Evolutionary conservation across 2,329 filamentous ascomycete species (phyloP), one percentile per base, ranked within the genome.

Genomic region (Phaeoacremonium minimum): DNA sequence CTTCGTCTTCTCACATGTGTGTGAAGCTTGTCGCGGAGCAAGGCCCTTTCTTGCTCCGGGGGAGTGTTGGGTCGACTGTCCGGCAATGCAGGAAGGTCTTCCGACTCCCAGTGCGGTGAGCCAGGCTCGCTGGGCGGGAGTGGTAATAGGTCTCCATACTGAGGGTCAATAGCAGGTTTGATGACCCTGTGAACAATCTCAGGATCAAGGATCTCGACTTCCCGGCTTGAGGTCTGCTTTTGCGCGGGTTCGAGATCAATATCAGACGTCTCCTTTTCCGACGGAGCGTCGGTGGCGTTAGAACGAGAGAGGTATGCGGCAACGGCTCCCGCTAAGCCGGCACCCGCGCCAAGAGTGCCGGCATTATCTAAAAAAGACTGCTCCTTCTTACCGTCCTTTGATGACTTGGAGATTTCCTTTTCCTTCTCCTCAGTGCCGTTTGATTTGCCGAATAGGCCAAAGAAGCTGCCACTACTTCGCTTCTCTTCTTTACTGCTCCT

Each of bases 321-420:
- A 45, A 61, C 68, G 56, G 64, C 67, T 60, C 69, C 68, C 65
- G 66, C 69, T 61, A 74, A 56, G 73, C 79, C 78, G 77, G 66
- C 78, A 82, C 77, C 77, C 69, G 73, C 75, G 77, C 77, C 77
- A 77, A 74, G 68, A 72, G 71, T 82, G 73, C 67, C 77, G 77
- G 79, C 75, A 71, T 75, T 77, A 82, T 63, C 79, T 82, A 82
- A 81, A 81, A 83, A 82, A 82, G 77, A 77, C 64, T 71, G 60
- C 9, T 26, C 22, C 58, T 65, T 63, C 44, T 58, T 57, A 29
- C 57, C 51, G 42, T 45, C 39, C 15, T 56, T 51, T 18, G 38
- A 37, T 57, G 32, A 66, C 63, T 38, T 64, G 60, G 33, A 61
- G 62, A 46, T 41, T 56, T 49, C 42, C 46, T 53, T 55, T 34